phyloP scores from a whole-genome alignment of 106 monocot genomes.

The Cymbidium sinense region DNA sequence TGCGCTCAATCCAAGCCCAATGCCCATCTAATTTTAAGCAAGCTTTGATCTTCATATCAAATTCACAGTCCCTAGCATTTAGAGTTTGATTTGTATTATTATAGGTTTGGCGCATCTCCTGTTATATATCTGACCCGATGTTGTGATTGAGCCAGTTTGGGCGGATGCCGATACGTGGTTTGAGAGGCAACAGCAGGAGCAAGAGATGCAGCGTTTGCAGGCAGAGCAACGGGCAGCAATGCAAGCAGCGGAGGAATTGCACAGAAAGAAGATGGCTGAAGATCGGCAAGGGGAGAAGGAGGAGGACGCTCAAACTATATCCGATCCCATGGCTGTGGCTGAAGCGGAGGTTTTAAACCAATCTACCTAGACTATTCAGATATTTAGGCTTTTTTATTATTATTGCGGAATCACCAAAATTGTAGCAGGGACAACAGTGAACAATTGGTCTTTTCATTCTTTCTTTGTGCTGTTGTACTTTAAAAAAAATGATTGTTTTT shows the following conservation, averaged over 20 bases:
- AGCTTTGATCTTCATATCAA: no score
- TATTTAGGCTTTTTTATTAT: neutral
- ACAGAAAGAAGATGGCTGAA: constrained; percentile 73
- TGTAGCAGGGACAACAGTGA: neutral
- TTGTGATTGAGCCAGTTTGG: constrained; percentile 50
- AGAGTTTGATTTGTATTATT: no score
- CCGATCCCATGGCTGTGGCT: constrained; percentile 71
- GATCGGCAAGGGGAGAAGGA: constrained; percentile 86
- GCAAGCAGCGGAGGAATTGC: constrained; percentile 76
- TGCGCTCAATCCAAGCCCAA: no score
- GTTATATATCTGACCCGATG: no score
- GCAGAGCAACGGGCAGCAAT: constrained; percentile 74
- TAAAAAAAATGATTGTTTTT: no score
- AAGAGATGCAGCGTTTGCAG: constrained; percentile 85
- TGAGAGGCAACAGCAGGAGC: constrained; percentile 92
- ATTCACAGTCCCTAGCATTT: no score
- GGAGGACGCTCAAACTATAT: constrained; percentile 45
- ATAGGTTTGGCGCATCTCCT: no score
- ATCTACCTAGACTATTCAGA: neutral
- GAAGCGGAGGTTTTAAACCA: constrained; percentile 47
- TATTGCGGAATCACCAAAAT: neutral
- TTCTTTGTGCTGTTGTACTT: neutral
- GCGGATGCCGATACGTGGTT: constrained; percentile 98
- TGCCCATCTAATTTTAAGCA: no score
- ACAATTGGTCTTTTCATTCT: neutral